Percentiles rank a stretch among this genome's conserved stretches.
These are phyloP conservation scores for Chalara sp. DNA, from an alignment of 2,329 filamentous ascomycete species.

Conservation along the genomic window DNA sequence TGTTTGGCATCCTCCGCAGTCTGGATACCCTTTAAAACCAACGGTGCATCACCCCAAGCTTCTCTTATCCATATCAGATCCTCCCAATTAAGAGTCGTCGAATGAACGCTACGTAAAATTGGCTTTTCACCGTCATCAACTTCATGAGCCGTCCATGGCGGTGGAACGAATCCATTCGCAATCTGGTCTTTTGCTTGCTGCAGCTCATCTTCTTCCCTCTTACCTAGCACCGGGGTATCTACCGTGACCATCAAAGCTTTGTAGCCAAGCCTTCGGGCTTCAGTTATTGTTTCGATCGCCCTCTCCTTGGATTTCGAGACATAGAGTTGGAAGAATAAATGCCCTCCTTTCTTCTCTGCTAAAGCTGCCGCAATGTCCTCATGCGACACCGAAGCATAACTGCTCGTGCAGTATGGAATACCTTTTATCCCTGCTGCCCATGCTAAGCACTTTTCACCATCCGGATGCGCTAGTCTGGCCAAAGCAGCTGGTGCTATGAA, in stretches of 20 bases:
- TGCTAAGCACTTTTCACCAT: conserved; percentile 54
- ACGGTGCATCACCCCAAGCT: conserved; percentile 46
- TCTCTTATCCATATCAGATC: conserved; percentile 48
- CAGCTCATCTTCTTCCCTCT: conserved; percentile 38
- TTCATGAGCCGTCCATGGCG: conserved; percentile 30
- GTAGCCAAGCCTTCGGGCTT: conserved; percentile 37
- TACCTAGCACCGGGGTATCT: conserved; percentile 47
- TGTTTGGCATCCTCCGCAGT: conserved; percentile 41
- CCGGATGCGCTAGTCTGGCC: conserved; percentile 52
- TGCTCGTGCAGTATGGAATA: conserved; percentile 50
- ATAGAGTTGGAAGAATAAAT: conserved; percentile 51
- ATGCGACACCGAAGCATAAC: conserved; percentile 40
- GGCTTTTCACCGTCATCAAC: conserved; percentile 43
- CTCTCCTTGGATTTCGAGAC: conserved; percentile 44
- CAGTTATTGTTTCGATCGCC: conserved; percentile 38
- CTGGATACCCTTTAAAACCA: conserved; percentile 54
- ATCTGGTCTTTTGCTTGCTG: conserved; percentile 37
- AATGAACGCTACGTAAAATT: conserved; percentile 47
- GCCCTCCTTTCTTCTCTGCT: neutral
- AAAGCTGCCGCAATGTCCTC: conserved; percentile 36
- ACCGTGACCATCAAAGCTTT: conserved; percentile 49
- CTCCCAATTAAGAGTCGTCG: conserved; percentile 41
- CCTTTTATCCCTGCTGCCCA: conserved; percentile 40
- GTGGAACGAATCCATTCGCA: conserved; percentile 33
- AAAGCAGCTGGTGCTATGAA: conserved; percentile 58